phyloP scores from a whole-genome alignment of 1,284 basidiomycete species.

The Ganoderma multipileum region DNA sequence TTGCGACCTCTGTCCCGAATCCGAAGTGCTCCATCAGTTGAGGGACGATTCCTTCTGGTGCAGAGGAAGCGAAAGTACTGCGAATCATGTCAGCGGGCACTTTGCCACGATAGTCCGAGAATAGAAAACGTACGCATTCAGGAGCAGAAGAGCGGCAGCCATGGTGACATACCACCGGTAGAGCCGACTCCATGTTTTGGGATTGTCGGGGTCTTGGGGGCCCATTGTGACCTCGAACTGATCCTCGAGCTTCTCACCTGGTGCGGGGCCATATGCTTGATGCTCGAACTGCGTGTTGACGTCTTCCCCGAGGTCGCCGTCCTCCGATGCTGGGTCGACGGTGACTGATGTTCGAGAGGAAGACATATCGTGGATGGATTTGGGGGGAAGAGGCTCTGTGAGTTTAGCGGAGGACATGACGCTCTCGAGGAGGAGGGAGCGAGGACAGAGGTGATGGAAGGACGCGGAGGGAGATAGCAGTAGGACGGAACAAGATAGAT shows the following conservation, averaged over 20 bases:
- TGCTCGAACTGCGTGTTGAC: slow-evolving; percentile 38
- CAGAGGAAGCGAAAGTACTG: slow-evolving; percentile 69
- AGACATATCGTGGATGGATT: neutral
- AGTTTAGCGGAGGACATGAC: neutral
- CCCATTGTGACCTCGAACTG: slow-evolving; percentile 49
- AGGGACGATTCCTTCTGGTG: slow-evolving; percentile 55
- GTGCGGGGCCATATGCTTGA: slow-evolving; percentile 37
- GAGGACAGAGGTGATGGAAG: neutral
- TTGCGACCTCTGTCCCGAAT: slow-evolving; percentile 56
- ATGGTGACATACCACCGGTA: slow-evolving; percentile 73
- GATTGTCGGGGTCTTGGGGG: slow-evolving; percentile 49
- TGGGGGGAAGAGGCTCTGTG: neutral
- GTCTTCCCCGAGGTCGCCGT: slow-evolving; percentile 31
- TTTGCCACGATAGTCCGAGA: slow-evolving; percentile 6
- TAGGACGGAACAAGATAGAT: neutral
- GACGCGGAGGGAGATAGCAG: neutral
- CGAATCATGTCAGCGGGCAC: slow-evolving; percentile 11
- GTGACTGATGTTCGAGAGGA: slow-evolving; percentile 9
- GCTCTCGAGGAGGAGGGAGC: neutral
- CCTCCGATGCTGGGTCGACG: neutral
- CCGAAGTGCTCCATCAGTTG: slow-evolving; percentile 58
- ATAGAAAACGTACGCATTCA: slow-evolving; percentile 61
- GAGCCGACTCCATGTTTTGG: slow-evolving; percentile 64
- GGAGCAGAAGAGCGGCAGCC: slow-evolving; percentile 66
- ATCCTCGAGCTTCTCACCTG: slow-evolving; percentile 40